Conservation (phyloP, 306 rosid genomes). For the Trifolium dubium region DNA sequence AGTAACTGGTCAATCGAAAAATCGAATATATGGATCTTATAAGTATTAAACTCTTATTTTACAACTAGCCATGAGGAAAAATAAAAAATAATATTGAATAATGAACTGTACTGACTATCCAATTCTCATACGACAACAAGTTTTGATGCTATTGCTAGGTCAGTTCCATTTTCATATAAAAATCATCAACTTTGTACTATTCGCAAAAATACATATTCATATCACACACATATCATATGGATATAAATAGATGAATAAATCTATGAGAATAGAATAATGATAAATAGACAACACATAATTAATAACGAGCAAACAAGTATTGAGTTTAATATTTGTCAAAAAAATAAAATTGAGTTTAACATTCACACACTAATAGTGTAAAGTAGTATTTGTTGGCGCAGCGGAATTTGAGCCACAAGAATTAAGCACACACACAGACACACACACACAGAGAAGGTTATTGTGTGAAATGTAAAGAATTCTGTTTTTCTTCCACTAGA, state of each 20-base stretch:
- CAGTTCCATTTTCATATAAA: conserved; percentile 24
- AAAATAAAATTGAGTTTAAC: too few species aligned
- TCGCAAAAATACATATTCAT: neutral
- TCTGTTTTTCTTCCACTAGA: too few species aligned
- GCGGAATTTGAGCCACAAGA: too few species aligned
- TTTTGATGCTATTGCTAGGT: conserved; percentile 42
- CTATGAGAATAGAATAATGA: conserved; percentile 23
- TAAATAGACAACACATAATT: neutral
- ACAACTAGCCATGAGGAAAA: conserved; percentile 13
- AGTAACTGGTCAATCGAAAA: conserved; percentile 6
- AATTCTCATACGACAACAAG: conserved; percentile 1
- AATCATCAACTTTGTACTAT: neutral
- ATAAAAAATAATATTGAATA: conserved; percentile 26
- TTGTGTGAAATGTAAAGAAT: too few species aligned
- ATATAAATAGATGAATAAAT: conserved; percentile 8
- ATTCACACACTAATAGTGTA: too few species aligned
- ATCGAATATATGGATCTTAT: neutral
- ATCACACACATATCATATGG: too few species aligned
- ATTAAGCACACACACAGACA: too few species aligned
- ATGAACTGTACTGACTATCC: neutral
- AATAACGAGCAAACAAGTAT: too few species aligned
- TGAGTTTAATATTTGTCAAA: too few species aligned
- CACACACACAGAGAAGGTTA: too few species aligned
- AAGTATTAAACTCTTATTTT: neutral
- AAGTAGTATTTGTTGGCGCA: too few species aligned